Base-by-base conservation (phyloP, 257 asterid genomes). In the Plantago elongata region DNA sequence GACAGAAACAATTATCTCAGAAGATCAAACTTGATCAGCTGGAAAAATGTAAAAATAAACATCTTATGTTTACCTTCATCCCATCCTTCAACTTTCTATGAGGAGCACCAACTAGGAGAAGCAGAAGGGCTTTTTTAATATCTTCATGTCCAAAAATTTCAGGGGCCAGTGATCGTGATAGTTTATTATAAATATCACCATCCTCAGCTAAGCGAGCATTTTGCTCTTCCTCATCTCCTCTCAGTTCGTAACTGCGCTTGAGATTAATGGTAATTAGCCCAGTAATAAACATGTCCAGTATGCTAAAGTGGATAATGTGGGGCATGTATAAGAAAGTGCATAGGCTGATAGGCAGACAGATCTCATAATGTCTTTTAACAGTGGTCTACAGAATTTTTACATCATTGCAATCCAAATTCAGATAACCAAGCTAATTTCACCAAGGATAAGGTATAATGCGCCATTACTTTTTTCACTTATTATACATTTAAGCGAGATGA, bases 31-130 rank as follows among this genome's bases (percentile, higher is more conserved):
- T 22, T 2, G 1, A 22, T 22, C 27, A 22, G 2, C 27, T 22
- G 27, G 2, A 22, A 22, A 22, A n/a, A 51, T 65, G 18, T 51
- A 60, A 14, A 57, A 16, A 38, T 54, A 43, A 44, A 57, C 15
- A 55, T 60, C 45, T 45, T 72, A 69, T 46, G 54, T 29, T 52
- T 82, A 88, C 98, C 96, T 86, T 90, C 96, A 91, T 91, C 58
- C 96, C 98, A 66, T 91, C 96, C 81, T 88, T 91, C 62, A 91
- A 74, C 72, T 88, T 84, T 57, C 96, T 78, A 79, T 90, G 97
- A 75, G 97, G 95, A 77, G 94, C 97, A 63, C 97, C 97, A 46
- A 91, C 98, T 57, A 90, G 81, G 73, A 91, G 98, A 74, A 88
- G 98, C 64, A 91, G 98, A 77, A 88, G 95, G 40, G 96, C 96